Percentiles rank a stretch among this genome's conserved stretches.
phyloP scores from a whole-genome alignment of 2,329 filamentous ascomycete species.

The Talaromyces piceae region DNA sequence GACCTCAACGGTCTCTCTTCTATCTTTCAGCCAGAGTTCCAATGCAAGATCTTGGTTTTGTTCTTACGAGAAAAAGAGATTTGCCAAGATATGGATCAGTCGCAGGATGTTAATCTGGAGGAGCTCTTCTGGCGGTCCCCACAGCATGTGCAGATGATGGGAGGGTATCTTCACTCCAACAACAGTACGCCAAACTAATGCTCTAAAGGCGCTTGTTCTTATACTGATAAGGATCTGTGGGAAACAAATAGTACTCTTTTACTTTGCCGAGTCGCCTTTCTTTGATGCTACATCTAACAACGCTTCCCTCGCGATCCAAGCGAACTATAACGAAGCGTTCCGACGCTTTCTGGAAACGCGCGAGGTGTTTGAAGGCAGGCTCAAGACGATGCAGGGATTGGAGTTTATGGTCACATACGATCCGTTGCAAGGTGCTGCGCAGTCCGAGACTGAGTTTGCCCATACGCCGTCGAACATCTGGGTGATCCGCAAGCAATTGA shows the following conservation, averaged over 20 bases:
- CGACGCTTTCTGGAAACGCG: constrained; percentile 48
- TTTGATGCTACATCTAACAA: constrained; percentile 57
- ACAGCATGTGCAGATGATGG: constrained; percentile 40
- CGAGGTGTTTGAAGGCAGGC: constrained; percentile 47
- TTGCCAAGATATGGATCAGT: constrained; percentile 23
- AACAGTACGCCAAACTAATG: constrained; percentile 27
- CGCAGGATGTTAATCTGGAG: constrained; percentile 33
- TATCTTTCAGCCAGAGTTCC: not conserved
- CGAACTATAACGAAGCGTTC: constrained; percentile 42
- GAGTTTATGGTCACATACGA: constrained; percentile 55
- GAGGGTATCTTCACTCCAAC: constrained; percentile 38
- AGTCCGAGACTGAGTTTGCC: constrained; percentile 32
- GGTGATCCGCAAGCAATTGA: constrained; percentile 54
- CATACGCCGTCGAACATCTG: constrained; percentile 47
- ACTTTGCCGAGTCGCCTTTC: constrained; percentile 57
- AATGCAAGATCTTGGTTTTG: not conserved
- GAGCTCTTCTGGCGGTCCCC: constrained; percentile 41
- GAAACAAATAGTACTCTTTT: constrained; percentile 51
- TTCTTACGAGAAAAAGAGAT: not conserved
- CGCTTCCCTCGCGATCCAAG: constrained; percentile 47
- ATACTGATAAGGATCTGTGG: not conserved
- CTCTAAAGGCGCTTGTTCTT: not conserved
- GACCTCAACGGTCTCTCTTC: not conserved
- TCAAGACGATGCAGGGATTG: constrained; percentile 49
- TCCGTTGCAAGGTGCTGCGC: constrained; percentile 43